Conservation (phyloP, 2,329 filamentous ascomycete genomes). For the Epicoccum nigrum region DNA sequence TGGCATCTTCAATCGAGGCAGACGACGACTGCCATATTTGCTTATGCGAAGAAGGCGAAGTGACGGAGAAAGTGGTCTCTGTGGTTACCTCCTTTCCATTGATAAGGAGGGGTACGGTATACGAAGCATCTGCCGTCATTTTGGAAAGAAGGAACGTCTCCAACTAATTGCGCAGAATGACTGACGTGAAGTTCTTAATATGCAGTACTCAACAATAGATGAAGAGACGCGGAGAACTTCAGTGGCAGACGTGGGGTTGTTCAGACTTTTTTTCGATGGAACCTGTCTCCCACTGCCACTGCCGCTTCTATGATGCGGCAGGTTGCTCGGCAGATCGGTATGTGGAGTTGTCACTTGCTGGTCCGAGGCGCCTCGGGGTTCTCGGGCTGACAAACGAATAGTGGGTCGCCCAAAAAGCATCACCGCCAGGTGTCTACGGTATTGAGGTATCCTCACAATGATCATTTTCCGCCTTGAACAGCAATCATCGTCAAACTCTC, state of each 20-base stretch:
- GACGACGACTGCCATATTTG: constrained; percentile 62
- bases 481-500: too few species aligned
- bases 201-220: neutral
- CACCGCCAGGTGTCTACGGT: too few species aligned
- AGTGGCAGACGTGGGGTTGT: neutral
- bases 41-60: constrained; percentile 61
- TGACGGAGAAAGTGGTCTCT: constrained; percentile 60
- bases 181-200: neutral
- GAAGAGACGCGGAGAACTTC: neutral
- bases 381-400: too few species aligned
- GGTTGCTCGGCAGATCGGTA: constrained; percentile 2
- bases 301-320: neutral
- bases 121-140: constrained; percentile 27
- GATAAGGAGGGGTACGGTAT: constrained; percentile 55
- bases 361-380: too few species aligned
- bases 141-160: neutral
- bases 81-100: constrained; percentile 57
- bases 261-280: neutral
- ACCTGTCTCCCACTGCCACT: neutral
- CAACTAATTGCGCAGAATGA: neutral
- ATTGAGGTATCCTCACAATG: too few species aligned
- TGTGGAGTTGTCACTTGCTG: too few species aligned
- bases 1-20: constrained; percentile 62
- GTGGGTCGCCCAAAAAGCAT: too few species aligned
- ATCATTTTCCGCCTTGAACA: too few species aligned